Base-by-base conservation (phyloP, 1,139 yeast genomes). In the Nakaseomyces delphensis region DNA sequence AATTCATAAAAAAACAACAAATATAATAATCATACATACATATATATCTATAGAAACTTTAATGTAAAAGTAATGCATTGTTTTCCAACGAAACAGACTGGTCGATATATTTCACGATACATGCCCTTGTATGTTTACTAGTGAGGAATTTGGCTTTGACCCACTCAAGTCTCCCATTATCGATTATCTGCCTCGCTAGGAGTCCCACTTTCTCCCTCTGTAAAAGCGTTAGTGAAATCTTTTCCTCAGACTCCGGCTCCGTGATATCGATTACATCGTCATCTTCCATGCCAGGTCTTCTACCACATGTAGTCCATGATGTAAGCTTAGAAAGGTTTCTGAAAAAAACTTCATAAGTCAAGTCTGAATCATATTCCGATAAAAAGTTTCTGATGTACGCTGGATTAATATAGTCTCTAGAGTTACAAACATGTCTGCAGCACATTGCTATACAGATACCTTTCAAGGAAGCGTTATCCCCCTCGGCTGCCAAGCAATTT, bases 391-490 rank as follows among this genome's bases (percentile, higher is more conserved):
- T 53, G 32, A 79, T 67, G 45, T 57, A 77, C 4, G 53, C 52
- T 37, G 47, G 83, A 70, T 59, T 75, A 65, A 43, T 75, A 68
- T 54, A 80, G 56, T 73, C 74, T 8, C 67, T 64, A 42, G 71
- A 71, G 20, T 68, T 60, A 56, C 96, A 87, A n/a, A 80, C 79
- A 57, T 87, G 96, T 46, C 96, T 71, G 61, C 96, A 87, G 56
- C 96, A 87, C 84, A 87, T 79, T n/a, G 96, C 96, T 36, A 87
- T 84, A 36, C 83, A 64, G 45, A 83, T 60, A 0, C 93, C 94
- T 2, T 65, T 62, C 42, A 77, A 60, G 8, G 8, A 5, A 4
- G 19, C 33, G 1, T 24, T 15, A 13, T 14, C 5, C n/a, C n/a
- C 13, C 35, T 37, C 41, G 18, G 27, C 27, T 16, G 10, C 8